These are phyloP conservation scores for Letharia lupina DNA, from an alignment of 495 filamentous ascomycete species.

Conservation along the genomic window DNA sequence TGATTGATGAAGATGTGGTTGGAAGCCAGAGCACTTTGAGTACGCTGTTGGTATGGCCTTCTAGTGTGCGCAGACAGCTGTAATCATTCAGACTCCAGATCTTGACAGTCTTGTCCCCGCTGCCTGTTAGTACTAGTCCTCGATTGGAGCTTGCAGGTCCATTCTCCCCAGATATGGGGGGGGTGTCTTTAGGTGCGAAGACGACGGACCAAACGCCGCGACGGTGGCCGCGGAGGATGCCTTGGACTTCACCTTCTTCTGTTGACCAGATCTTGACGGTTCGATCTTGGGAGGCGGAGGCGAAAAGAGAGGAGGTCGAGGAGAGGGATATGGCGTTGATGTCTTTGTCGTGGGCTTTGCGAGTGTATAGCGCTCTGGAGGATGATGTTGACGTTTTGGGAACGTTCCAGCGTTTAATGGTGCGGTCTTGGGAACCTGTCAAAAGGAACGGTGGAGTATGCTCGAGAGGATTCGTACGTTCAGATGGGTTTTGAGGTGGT, in stretches of 20 bases:
- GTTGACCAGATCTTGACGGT: slow-evolving; percentile 94
- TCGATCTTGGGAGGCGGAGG: slow-evolving; percentile 91
- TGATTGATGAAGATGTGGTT: slow-evolving; percentile 34
- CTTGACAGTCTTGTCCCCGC: slow-evolving; percentile 91
- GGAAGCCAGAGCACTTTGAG: slow-evolving; percentile 89
- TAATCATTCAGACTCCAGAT: slow-evolving; percentile 93
- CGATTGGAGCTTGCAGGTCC: slow-evolving; percentile 53
- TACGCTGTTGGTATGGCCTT: slow-evolving; percentile 92
- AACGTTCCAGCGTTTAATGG: slow-evolving; percentile 84
- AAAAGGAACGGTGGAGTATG: slow-evolving; percentile 76
- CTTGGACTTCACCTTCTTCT: slow-evolving; percentile 78
- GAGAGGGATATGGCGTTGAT: slow-evolving; percentile 90
- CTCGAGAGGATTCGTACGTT: slow-evolving; percentile 56
- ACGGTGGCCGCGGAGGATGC: slow-evolving; percentile 83
- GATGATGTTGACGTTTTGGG: slow-evolving; percentile 38
- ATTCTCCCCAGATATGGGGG: slow-evolving; percentile 59
- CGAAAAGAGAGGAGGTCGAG: slow-evolving; percentile 62
- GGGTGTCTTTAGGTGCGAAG: slow-evolving; percentile 72
- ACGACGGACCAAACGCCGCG: slow-evolving; percentile 91
- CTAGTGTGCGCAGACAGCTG: slow-evolving; percentile 84
- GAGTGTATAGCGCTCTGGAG: slow-evolving; percentile 60
- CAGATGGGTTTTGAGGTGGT: slow-evolving; percentile 56
- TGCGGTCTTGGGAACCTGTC: slow-evolving; percentile 89
- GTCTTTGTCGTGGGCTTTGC: slow-evolving; percentile 96
- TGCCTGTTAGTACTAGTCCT: slow-evolving; percentile 76